Base-by-base conservation (phyloP, 129 eudicot species). In the Lactuca saligna region DNA sequence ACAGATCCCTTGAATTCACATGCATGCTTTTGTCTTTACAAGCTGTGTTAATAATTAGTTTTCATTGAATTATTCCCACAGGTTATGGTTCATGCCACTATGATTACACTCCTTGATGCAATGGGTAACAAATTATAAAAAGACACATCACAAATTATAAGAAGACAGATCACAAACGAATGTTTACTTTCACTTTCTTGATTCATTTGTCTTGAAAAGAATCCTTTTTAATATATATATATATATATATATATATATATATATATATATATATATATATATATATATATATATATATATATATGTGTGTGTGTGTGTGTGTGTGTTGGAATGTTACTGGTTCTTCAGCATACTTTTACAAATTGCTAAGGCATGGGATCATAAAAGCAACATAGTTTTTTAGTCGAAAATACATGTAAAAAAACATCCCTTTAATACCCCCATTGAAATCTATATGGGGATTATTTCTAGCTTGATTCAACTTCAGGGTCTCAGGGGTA, bases 81-180 rank as follows among this genome's bases (percentile, higher is more conserved):
- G 93, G 93, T 62, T 54, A 81, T 53, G 65, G 77, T 55, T 73
- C 80, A 66, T 87, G 93, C 89, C 80, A 81, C 57, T 87, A 80
- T 35, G 85, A 84, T 75, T 79, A 69, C 57, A 74, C 68, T 61
- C 85, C 84, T 58, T 81, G 80, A 76, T 69, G 72, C 80, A 48
- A 42, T 6, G 74, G 68, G 69, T n/a, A 57, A 44, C 53, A 16
- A 57, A 44, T 46, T 65, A 57, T 57, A 60, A 44, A 68, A 75
- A 63, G 73, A 57, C 33, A 42, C 10, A 39, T 66, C 42, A 44
- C 53, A 16, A 57, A 44, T 46, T 65, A 57, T 57, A 60, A 44
- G 73, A 75, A 63, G 73, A 57, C 33, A 42, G n/a, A 39, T 66
- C 42, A 54, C 73, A 57, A 44, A 34, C 41, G 20, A 42, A 57